A percentile compares a stretch with the other conserved stretches of the same genome.
Evolutionary conservation across 257 asterid genomes (phyloP).

Genomic region (Forsythia viridissima): DNA sequence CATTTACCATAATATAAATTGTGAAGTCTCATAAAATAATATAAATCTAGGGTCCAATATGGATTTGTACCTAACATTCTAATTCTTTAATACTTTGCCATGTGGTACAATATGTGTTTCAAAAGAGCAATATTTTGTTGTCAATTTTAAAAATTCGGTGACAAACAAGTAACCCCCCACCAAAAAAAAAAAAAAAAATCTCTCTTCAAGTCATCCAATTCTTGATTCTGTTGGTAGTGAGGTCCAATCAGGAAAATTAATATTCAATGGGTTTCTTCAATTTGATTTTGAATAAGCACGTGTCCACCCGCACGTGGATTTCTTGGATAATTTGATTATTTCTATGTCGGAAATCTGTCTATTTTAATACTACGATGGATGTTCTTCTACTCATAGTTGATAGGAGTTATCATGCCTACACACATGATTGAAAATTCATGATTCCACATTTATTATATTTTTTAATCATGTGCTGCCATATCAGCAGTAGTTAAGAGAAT

Average conservation of each 20-base stretch:
- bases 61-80: neutral
- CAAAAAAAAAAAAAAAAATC: too few species aligned
- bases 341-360: too few species aligned
- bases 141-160: neutral
- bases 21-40: too few species aligned
- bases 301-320: neutral
- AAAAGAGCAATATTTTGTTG: neutral
- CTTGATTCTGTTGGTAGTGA: neutral
- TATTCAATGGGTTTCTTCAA: neutral
- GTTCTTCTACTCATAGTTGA: too few species aligned
- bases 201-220: neutral
- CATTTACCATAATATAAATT: neutral
- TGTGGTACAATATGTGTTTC: neutral
- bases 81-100: neutral
- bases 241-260: neutral
- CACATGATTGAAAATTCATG: too few species aligned
- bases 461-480: too few species aligned
- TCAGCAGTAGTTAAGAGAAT: too few species aligned
- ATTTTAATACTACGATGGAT: too few species aligned
- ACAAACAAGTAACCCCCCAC: neutral
- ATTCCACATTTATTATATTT: too few species aligned
- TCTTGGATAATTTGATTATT: neutral
- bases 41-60: neutral
- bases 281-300: neutral
- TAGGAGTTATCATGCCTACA: too few species aligned